Percentiles rank a stretch among this genome's conserved stretches.
Conservation (phyloP, 805 yeast genomes). For the Saccharomycopsis schoenii region DNA sequence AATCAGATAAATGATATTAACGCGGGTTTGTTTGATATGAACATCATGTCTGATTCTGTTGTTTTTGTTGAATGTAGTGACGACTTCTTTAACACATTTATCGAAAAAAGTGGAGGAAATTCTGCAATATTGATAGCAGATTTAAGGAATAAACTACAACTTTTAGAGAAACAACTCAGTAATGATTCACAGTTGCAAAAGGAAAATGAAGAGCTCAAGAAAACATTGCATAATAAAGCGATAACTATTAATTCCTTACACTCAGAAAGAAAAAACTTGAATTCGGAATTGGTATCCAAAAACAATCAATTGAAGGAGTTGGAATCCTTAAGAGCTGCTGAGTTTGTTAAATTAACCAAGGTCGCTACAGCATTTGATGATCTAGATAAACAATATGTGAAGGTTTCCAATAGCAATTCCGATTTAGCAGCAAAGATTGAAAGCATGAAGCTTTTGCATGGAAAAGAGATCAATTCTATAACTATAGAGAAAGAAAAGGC, state of each 20-base stretch:
- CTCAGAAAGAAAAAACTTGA: conserved; percentile 9
- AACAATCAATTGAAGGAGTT: neutral
- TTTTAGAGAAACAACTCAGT: neutral
- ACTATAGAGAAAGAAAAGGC: neutral
- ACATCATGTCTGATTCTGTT: neutral
- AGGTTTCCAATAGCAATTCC: neutral
- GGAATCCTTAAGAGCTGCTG: neutral
- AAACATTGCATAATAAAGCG: neutral
- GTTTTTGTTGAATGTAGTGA: conserved; percentile 5
- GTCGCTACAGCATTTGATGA: neutral
- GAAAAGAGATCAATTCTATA: neutral
- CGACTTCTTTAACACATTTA: neutral
- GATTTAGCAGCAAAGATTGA: neutral
- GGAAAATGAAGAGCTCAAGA: neutral
- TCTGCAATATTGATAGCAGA: neutral
- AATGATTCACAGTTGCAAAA: neutral
- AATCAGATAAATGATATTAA: neutral
- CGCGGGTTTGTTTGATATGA: neutral
- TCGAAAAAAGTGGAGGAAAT: neutral
- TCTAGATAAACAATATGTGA: neutral
- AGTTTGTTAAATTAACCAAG: neutral
- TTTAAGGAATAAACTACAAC: neutral
- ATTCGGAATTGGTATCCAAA: neutral
- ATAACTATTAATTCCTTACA: conserved; percentile 7
- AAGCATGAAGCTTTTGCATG: neutral